Percentiles rank a stretch among this genome's conserved stretches.
These are phyloP conservation scores for Umbelopsis vinacea DNA, from an alignment of 192 early-diverging fungal genomes.

Conservation along the genomic window DNA sequence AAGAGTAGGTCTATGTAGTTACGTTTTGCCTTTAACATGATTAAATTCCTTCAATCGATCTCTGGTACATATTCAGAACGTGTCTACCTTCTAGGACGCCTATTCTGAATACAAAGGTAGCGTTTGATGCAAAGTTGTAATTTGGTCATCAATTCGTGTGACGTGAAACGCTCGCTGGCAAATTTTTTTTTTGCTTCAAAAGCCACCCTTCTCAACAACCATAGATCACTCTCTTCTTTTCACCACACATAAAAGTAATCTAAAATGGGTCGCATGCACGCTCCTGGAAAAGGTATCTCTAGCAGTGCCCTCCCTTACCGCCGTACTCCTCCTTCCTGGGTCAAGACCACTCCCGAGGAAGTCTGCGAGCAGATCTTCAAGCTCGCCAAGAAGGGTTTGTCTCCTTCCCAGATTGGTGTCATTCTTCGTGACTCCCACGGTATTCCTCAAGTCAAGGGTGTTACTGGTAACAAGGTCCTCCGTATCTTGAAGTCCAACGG, in stretches of 20 bases:
- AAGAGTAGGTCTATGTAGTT: too few species aligned
- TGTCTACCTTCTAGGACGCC: neutral
- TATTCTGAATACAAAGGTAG: neutral
- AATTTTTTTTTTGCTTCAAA: slow-evolving; percentile 15
- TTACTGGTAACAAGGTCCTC: slow-evolving; percentile 99
- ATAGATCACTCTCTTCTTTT: slow-evolving; percentile 15
- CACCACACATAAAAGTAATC: slow-evolving; percentile 20
- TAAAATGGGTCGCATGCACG: slow-evolving; percentile 92
- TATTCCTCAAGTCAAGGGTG: slow-evolving; percentile 93
- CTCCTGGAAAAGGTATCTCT: slow-evolving; percentile 97
- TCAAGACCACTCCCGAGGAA: slow-evolving; percentile 95
- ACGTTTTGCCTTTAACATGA: too few species aligned
- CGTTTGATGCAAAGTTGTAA: neutral
- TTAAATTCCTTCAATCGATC: too few species aligned
- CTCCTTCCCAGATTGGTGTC: slow-evolving; percentile 99
- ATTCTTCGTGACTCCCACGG: slow-evolving; percentile 97
- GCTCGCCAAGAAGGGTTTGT: slow-evolving; percentile 99
- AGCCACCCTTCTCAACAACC: neutral
- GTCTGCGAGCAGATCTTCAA: slow-evolving; percentile 99
- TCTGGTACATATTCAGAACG: too few species aligned
- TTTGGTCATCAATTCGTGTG: neutral
- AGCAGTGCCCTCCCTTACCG: slow-evolving; percentile 93
- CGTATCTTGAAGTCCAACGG: slow-evolving; percentile 98
- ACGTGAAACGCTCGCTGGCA: neutral
- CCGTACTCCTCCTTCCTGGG: slow-evolving; percentile 95